Percentiles rank a stretch among this genome's conserved stretches.
These are phyloP conservation scores for Jaltomata sinuosa DNA, from an alignment of 257 asterid species.

Conservation along the genomic window DNA sequence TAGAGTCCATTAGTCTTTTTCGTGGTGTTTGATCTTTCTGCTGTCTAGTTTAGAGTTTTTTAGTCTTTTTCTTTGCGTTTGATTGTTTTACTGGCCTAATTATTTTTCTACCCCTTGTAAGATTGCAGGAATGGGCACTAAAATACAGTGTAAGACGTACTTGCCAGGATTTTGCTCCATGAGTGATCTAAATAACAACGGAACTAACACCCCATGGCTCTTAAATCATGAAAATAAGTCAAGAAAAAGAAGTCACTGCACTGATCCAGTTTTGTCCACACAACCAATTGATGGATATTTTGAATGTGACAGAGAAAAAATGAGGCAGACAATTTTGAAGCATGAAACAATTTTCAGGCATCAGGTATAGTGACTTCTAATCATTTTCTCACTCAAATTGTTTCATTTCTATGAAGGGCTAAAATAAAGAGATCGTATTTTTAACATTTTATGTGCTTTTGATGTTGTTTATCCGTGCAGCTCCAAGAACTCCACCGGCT, in stretches of 20 bases:
- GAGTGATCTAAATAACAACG: slow-evolving; percentile 30
- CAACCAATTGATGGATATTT: slow-evolving; percentile 7
- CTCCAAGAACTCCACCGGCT: slow-evolving; percentile 80
- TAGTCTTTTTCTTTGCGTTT: background rate
- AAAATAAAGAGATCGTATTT: background rate
- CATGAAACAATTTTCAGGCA: slow-evolving; percentile 59
- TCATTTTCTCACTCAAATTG: background rate
- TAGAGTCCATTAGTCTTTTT: background rate
- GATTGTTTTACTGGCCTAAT: background rate
- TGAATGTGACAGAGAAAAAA: slow-evolving; percentile 31
- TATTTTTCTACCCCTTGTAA: background rate
- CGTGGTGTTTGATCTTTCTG: background rate
- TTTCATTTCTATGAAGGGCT: background rate
- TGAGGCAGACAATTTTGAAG: slow-evolving; percentile 52
- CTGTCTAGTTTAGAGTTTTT: background rate
- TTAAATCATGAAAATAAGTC: slow-evolving; percentile 21
- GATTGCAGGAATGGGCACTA: slow-evolving; percentile 66
- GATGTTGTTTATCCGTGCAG: slow-evolving; percentile 24
- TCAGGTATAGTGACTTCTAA: slow-evolving; percentile 37
- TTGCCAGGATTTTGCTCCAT: slow-evolving; percentile 20
- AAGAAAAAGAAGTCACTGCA: slow-evolving; percentile 19
- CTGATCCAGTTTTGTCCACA: slow-evolving; percentile 6
- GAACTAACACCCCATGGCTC: slow-evolving; percentile 24
- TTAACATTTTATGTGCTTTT: background rate
- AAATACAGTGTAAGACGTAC: slow-evolving; percentile 38